phyloP scores from a whole-genome alignment of 2,329 filamentous ascomycete species.

The Fusarium anguioides region DNA sequence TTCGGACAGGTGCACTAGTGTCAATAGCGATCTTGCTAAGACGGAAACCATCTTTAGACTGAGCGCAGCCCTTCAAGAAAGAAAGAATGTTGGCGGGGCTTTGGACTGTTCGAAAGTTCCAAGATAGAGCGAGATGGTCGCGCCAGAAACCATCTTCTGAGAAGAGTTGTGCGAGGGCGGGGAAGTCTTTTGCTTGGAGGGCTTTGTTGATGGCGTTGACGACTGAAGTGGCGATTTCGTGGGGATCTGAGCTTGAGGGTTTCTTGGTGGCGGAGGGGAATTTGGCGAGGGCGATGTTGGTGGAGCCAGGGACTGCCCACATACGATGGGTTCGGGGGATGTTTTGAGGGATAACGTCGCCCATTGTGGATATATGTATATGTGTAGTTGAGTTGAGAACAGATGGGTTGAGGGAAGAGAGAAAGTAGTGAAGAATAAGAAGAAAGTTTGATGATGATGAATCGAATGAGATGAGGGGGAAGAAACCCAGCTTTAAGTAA shows the following conservation, averaged over 20 bases:
- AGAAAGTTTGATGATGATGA: not conserved
- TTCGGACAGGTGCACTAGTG: conserved; percentile 54
- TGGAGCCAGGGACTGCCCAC: conserved; percentile 59
- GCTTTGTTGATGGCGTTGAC: conserved; percentile 55
- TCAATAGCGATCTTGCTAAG: conserved; percentile 60
- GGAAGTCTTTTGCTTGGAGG: conserved; percentile 51
- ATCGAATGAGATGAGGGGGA: conserved; percentile 19
- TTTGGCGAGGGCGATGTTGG: conserved; percentile 62
- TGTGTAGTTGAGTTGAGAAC: not conserved
- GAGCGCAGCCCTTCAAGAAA: conserved; percentile 51
- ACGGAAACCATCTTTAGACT: conserved; percentile 52
- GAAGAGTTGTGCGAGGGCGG: conserved; percentile 45
- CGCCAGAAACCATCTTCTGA: conserved; percentile 64
- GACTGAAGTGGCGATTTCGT: conserved; percentile 52
- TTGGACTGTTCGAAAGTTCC: conserved; percentile 66
- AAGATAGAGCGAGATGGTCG: conserved; percentile 67
- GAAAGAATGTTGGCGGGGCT: conserved; percentile 53
- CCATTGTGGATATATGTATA: conserved; percentile 21
- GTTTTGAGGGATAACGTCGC: conserved; percentile 33
- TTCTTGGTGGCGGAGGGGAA: conserved; percentile 51
- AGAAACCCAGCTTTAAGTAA: conserved; percentile 14
- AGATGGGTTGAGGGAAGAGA: not conserved
- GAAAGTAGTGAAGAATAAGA: too few species aligned
- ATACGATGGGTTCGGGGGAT: conserved; percentile 43
- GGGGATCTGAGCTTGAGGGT: conserved; percentile 49